A percentile compares a stretch with the other conserved stretches of the same genome.
Conservation (phyloP, 768 basidiomycete species). For the Boletus reticuloceps region DNA sequence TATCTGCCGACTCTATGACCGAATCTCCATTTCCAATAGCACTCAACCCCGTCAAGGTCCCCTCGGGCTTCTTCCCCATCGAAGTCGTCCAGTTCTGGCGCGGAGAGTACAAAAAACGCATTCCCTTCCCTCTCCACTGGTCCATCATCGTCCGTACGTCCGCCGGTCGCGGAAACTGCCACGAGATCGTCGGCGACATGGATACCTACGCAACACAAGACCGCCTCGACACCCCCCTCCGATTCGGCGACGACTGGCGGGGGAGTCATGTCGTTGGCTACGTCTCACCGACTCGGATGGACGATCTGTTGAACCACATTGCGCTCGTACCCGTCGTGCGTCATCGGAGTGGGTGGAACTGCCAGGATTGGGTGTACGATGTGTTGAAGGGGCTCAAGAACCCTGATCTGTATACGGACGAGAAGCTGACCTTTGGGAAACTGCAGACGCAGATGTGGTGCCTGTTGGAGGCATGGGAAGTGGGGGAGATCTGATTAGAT, state of each 20-base stretch:
- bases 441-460: conserved; percentile 30
- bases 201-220: conserved; percentile 20
- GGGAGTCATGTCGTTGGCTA: conserved; percentile 26
- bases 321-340: conserved; percentile 19
- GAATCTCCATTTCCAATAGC: not conserved
- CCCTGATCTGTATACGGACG: conserved; percentile 13
- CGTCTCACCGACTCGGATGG: conserved; percentile 14
- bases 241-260: conserved; percentile 20
- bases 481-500: conserved; percentile 18
- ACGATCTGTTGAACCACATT: conserved; percentile 16
- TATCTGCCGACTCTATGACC: not conserved
- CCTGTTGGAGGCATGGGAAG: conserved; percentile 32
- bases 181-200: conserved; percentile 28
- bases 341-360: conserved; percentile 20
- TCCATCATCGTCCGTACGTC: conserved; percentile 25
- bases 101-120: conserved; percentile 13
- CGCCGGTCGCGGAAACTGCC: conserved; percentile 19
- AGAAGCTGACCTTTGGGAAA: conserved; percentile 8
- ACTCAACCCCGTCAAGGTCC: conserved; percentile 21
- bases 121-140: conserved; percentile 28
- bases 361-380: conserved; percentile 30
- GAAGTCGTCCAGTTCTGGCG: conserved; percentile 31
- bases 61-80: conserved; percentile 14
- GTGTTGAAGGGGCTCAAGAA: conserved; percentile 13
- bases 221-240: conserved; percentile 13